Percentiles rank a stretch among this genome's conserved stretches.
phyloP scores from a whole-genome alignment of 345 rosid species.

The Linum lewisii region DNA sequence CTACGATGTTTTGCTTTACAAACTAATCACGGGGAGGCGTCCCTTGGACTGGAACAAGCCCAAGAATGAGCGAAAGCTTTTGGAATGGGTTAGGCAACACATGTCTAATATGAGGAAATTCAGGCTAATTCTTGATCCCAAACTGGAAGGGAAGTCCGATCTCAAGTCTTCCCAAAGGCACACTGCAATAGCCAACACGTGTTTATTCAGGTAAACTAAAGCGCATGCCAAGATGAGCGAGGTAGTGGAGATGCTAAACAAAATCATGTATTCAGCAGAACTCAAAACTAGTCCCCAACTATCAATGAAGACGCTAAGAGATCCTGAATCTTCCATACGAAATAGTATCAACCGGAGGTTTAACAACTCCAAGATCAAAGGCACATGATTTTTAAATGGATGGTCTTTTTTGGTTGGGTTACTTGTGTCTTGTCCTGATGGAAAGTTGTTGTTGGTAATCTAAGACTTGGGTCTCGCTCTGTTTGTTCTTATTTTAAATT shows the following conservation, averaged over 20 bases:
- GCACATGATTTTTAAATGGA: neutral
- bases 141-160: conserved; percentile 61
- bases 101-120: conserved; percentile 58
- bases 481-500: no score
- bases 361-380: no score
- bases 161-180: conserved; percentile 58
- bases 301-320: conserved; percentile 26
- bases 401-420: neutral
- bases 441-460: neutral
- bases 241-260: conserved; percentile 56
- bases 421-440: neutral
- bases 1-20: conserved; percentile 77
- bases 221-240: conserved; percentile 73
- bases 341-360: conserved; percentile 43
- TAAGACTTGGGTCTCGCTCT: no score
- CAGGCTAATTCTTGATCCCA: conserved; percentile 67
- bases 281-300: conserved; percentile 22
- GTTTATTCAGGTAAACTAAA: conserved; percentile 55
- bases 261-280: conserved; percentile 40
- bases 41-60: conserved; percentile 80
- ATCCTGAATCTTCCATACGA: conserved; percentile 32
- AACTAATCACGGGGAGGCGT: conserved; percentile 85
- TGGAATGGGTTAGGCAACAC: conserved; percentile 91
- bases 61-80: conserved; percentile 69
- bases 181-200: conserved; percentile 68